Percentiles rank a stretch among this genome's conserved stretches.
Evolutionary conservation across 2,329 filamentous ascomycete species (phyloP).

Genomic region (Apiospora rasikravindrae): DNA sequence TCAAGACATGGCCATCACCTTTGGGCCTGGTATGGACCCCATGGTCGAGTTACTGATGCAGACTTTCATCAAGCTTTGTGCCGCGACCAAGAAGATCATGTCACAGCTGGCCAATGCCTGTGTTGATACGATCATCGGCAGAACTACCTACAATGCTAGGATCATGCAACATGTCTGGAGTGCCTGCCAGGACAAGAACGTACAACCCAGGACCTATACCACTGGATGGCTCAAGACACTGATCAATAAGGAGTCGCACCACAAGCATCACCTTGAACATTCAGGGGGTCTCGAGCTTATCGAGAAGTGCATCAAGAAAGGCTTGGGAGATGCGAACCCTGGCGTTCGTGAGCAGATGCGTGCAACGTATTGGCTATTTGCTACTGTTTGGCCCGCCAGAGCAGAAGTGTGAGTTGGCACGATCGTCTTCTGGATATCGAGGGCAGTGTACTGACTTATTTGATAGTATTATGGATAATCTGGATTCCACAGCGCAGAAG

Average conservation of each 20-base stretch:
- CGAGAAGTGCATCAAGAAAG: slow-evolving; percentile 88
- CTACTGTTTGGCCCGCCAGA: slow-evolving; percentile 75
- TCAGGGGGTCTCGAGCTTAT: slow-evolving; percentile 81
- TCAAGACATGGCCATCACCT: slow-evolving; percentile 80
- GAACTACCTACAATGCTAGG: slow-evolving; percentile 78
- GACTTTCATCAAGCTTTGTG: slow-evolving; percentile 86
- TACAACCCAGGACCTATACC: slow-evolving; percentile 80
- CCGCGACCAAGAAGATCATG: slow-evolving; percentile 89
- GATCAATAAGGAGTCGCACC: slow-evolving; percentile 75
- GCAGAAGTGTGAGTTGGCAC: slow-evolving; percentile 69
- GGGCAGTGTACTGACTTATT: slow-evolving; percentile 28
- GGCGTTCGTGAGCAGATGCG: slow-evolving; percentile 87
- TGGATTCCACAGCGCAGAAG: slow-evolving; percentile 80
- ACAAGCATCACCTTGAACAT: slow-evolving; percentile 85
- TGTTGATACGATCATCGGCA: slow-evolving; percentile 80
- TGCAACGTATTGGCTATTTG: slow-evolving; percentile 85
- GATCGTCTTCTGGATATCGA: not conserved
- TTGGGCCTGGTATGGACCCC: slow-evolving; percentile 80
- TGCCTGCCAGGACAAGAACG: slow-evolving; percentile 92
- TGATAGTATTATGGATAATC: slow-evolving; percentile 72
- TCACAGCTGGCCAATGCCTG: slow-evolving; percentile 82
- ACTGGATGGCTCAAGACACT: slow-evolving; percentile 85
- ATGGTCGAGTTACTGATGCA: slow-evolving; percentile 92
- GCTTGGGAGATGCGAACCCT: slow-evolving; percentile 87
- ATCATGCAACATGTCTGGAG: slow-evolving; percentile 84